phyloP scores from a whole-genome alignment of 1,139 yeast species.

The Debaryomyces sp. region DNA sequence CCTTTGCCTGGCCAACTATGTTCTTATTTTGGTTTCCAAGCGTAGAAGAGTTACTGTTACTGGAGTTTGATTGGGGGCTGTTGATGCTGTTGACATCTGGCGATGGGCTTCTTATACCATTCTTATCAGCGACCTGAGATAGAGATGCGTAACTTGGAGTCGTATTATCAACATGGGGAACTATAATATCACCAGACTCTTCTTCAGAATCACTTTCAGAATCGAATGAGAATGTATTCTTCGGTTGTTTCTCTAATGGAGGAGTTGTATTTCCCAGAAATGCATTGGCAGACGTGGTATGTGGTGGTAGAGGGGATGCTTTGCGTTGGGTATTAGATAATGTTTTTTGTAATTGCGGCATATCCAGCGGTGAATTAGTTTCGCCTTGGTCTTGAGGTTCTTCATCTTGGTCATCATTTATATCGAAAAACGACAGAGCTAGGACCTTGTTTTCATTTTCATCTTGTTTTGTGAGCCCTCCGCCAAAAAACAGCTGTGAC shows the following conservation, averaged over 20 bases:
- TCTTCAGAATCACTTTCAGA: conserved; percentile 36
- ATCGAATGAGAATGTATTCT: conserved; percentile 34
- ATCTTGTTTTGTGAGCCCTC: conserved; percentile 10
- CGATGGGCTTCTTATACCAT: conserved; percentile 40
- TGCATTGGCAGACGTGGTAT: conserved; percentile 49
- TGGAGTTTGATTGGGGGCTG: conserved; percentile 2
- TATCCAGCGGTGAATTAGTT: not conserved
- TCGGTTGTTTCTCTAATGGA: conserved; percentile 12
- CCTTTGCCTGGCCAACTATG: conserved; percentile 44
- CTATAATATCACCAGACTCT: conserved; percentile 33
- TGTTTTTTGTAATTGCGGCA: conserved; percentile 11
- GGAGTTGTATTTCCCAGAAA: conserved; percentile 35
- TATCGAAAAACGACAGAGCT: conserved; percentile 7
- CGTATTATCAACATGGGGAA: conserved; percentile 11
- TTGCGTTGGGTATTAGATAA: conserved; percentile 35
- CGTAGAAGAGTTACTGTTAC: conserved; percentile 1
- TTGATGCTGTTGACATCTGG: conserved; percentile 17
- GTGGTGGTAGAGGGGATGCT: conserved; percentile 49
- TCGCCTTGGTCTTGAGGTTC: conserved; percentile 13
- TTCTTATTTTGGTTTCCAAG: conserved; percentile 17
- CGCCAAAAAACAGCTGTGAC: conserved; percentile 36
- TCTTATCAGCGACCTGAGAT: conserved; percentile 55
- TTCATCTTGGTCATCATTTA: not conserved
- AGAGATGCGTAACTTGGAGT: conserved; percentile 42
- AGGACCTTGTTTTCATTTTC: not conserved